Conservation (phyloP, 2,329 filamentous ascomycete genomes). For the Verticillium tricorpus region DNA sequence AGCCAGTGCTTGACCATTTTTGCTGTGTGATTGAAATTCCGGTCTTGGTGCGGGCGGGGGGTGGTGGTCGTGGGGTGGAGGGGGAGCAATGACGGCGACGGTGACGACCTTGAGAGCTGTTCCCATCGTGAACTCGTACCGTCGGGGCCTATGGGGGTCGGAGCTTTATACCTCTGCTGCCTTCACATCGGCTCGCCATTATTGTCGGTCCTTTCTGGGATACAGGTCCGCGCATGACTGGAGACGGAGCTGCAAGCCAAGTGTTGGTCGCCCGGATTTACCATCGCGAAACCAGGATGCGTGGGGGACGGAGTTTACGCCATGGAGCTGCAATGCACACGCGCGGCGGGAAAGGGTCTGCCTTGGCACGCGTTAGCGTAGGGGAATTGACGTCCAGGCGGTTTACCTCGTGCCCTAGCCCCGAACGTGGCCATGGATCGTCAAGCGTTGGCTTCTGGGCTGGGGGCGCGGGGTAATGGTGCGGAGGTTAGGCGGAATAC, state of each 20-base stretch:
- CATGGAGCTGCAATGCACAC: not conserved
- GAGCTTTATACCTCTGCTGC: not conserved
- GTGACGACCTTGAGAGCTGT: not conserved
- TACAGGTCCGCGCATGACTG: not conserved
- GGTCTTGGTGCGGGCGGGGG: not conserved
- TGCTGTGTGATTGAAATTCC: not conserved
- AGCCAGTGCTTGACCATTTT: not conserved
- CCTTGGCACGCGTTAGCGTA: not conserved
- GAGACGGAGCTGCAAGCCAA: not conserved
- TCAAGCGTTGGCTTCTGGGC: not conserved
- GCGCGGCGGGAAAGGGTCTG: not conserved
- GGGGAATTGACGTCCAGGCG: not conserved
- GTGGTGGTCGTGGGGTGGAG: not conserved
- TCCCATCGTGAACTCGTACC: not conserved
- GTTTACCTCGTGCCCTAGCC: not conserved
- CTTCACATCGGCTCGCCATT: not conserved
- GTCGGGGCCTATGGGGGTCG: not conserved
- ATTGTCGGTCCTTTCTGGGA: not conserved
- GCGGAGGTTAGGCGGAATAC: not conserved
- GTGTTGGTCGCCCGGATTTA: not conserved
- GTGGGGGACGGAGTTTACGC: not conserved
- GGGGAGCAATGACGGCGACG: not conserved
- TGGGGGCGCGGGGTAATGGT: not conserved
- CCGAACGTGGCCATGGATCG: not conserved
- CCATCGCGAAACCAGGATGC: not conserved